Conservation (phyloP, 2,329 filamentous ascomycete genomes). For the Ceratocystis alfenasii region DNA sequence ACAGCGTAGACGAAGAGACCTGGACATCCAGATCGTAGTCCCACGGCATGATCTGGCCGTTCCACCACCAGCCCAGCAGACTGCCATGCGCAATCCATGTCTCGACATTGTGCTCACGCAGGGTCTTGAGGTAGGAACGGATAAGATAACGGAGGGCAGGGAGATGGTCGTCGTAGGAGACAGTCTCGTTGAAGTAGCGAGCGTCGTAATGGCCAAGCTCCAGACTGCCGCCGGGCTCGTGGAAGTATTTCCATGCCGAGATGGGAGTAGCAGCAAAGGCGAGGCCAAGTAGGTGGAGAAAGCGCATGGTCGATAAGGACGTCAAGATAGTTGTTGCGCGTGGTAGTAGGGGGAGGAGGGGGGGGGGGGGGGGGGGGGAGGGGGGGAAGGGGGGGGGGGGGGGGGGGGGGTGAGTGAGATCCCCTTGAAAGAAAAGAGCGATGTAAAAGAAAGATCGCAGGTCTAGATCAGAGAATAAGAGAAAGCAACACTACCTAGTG, state of each 20-base stretch:
- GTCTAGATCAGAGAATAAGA: neutral
- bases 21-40: constrained; percentile 78
- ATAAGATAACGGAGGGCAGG: constrained; percentile 57
- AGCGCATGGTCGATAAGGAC: constrained; percentile 17
- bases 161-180: constrained; percentile 55
- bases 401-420: neutral
- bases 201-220: constrained; percentile 61
- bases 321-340: neutral
- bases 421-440: neutral
- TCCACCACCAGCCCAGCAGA: constrained; percentile 84
- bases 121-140: constrained; percentile 59
- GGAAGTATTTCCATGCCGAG: constrained; percentile 46
- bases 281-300: constrained; percentile 18
- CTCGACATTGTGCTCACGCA: constrained; percentile 53
- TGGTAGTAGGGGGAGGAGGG: neutral
- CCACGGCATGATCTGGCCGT: constrained; percentile 64
- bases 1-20: constrained; percentile 54
- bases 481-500: neutral
- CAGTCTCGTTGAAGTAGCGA: constrained; percentile 53
- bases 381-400: no score
- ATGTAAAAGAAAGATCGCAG: neutral
- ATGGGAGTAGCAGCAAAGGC: constrained; percentile 20
- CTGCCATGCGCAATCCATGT: constrained; percentile 84
- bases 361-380: no score
- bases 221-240: constrained; percentile 49